Conservation (phyloP, 768 basidiomycete species). For the Serendipita vermifera region DNA sequence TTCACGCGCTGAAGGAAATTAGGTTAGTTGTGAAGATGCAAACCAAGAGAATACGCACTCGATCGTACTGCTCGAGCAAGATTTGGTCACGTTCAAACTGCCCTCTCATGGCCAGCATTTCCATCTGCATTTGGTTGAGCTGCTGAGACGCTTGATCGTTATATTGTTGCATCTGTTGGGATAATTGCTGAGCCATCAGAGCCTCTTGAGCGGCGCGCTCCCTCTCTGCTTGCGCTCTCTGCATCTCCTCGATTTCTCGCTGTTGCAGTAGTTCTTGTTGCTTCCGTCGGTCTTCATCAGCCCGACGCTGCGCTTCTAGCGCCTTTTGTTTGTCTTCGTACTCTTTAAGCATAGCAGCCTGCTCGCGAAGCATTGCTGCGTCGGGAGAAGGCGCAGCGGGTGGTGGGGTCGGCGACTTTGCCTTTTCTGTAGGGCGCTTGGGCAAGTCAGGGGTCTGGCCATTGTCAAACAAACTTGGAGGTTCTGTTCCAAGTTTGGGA, state of each 20-base stretch:
- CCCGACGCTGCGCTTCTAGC: constrained; percentile 64
- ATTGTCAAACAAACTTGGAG: constrained; percentile 81
- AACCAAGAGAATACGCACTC: constrained; percentile 43
- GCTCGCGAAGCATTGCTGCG: constrained; percentile 66
- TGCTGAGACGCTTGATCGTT: constrained; percentile 67
- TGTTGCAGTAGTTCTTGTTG: constrained; percentile 71
- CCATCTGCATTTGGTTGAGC: constrained; percentile 71
- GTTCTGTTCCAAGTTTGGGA: constrained; percentile 96
- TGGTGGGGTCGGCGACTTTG: constrained; percentile 45
- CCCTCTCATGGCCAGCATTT: constrained; percentile 84
- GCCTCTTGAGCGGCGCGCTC: constrained; percentile 85
- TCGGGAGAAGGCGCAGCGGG: constrained; percentile 60
- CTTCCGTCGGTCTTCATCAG: constrained; percentile 66
- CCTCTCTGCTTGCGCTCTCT: constrained; percentile 73
- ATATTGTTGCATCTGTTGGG: constrained; percentile 69
- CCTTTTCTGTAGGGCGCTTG: constrained; percentile 15
- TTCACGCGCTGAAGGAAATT: constrained; percentile 63
- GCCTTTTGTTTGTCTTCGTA: constrained; percentile 94
- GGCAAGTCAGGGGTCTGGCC: constrained; percentile 33
- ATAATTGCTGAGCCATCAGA: constrained; percentile 40
- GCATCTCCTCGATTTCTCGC: constrained; percentile 79
- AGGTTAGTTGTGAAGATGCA: constrained; percentile 4
- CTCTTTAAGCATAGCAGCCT: constrained; percentile 86
- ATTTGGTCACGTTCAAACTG: constrained; percentile 98
- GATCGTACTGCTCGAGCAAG: constrained; percentile 93